Base-by-base conservation (phyloP, 345 rosid species). In the Kandelia obovata region DNA sequence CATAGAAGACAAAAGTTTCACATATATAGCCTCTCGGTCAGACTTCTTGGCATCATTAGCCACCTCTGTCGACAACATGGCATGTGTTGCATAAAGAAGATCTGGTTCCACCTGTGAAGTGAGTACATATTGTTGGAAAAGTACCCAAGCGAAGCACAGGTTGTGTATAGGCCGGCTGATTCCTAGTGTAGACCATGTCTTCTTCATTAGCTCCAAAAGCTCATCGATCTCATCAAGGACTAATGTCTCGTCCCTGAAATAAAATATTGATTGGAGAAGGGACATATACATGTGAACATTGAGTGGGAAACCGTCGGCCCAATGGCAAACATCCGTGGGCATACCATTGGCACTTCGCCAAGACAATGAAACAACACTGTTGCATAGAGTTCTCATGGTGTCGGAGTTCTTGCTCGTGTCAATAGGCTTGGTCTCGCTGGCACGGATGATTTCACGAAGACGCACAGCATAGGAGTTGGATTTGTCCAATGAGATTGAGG, bases 241-340 rank as follows among this genome's bases (percentile, higher is more conserved):
- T 31, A 83, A 68, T 0, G 92, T 94, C 78, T 91, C 97, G 5
- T 94, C 96, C 72, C 91, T 75, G 16, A 83, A 67, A 60, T 94
- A 96, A 46, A 91, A 94, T 58, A 89, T 79, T 9, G 97, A 80
- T 53, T 83, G 90, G 27, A 94, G 87, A 51, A 94, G 79, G 0
- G 86, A 71, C 17, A 77, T 71, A 58, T 94, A 92, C 5, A 92
- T 73, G 80, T 87, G 88, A 4, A 94, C 72, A 67, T 89, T 94
- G 65, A 94, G 82, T 26, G 99, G 98, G 72, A 76, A 94, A 4
- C 97, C 97, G 46, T 94, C 96, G 1, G 96, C 96, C 99, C 99
- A 94, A 37, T 94, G 97, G 53, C 96, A 94, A n/a, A 86, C 84
- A 62, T 88, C 90, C 3, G 89, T 73, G 0, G 91, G 83, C n/a